Base-by-base conservation (phyloP, 371 early-diverging fungal genomes). In the Mycotypha africana region DNA sequence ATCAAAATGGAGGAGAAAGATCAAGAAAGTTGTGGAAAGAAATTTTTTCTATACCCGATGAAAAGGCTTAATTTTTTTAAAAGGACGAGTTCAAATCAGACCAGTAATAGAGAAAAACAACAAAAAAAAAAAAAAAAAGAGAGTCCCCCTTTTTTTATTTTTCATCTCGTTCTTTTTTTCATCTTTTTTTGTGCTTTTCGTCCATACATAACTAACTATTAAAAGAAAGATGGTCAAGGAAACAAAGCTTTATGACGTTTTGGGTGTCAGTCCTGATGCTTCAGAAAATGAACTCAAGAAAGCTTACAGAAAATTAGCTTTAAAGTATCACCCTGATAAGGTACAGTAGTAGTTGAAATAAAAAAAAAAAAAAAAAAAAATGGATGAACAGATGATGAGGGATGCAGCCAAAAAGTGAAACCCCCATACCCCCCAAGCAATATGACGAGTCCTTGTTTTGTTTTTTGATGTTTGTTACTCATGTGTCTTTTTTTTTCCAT, bases 291-390 rank as follows among this genome's bases (percentile, higher is more conserved):
- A 95, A 54, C 76, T 96, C 56, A 92, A 90, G 63, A 92, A 91
- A 62, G 89, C 92, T 15, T 97, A 91, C 76, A 82, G 92, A 43
- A 92, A 88, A 61, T 62, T 95, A 31, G 97, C 98, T 20, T 78
- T 92, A 47, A 86, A 86, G 51, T 93, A 89, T 70, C 99, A 99
- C 58, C 98, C 92, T 38, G 97, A 95, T 70, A 93, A 93, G 81
- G 85, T 81, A 70, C 23, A 17, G 9, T 23, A 17, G 9, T 14
- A 2, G n/a, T n/a, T n/a, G n/a, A n/a, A n/a, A n/a, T n/a, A n/a
- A n/a, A n/a, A n/a, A 12, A 41, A 30, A 28, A 7, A 22, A n/a
- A 32, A 31, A 59, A 22, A 42, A n/a, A n/a, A n/a, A n/a, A n/a
- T n/a, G n/a, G n/a, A n/a, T n/a, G n/a, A n/a, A n/a, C n/a, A n/a